Percentiles rank a stretch among this genome's conserved stretches.
phyloP scores from a whole-genome alignment of 2,329 filamentous ascomycete species.

The Xylaria polymorpha region DNA sequence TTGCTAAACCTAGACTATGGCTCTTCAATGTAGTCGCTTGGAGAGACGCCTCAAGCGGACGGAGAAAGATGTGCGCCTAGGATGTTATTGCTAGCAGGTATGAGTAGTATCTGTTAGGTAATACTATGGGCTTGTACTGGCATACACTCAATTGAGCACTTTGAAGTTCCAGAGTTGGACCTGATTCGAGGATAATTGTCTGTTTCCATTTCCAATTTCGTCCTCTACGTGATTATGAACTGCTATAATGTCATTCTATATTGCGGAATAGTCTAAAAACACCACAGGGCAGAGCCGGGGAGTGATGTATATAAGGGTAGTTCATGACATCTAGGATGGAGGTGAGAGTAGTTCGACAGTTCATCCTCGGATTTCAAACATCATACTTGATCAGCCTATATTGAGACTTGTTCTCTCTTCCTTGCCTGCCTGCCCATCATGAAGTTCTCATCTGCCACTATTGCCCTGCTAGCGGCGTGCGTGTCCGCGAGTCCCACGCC shows the following conservation, averaged over 20 bases:
- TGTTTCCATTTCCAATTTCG: conserved; percentile 10
- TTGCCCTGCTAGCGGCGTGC: conserved; percentile 38
- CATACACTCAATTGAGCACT: neutral
- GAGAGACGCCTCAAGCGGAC: conserved; percentile 4
- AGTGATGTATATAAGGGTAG: conserved; percentile 30
- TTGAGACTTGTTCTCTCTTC: conserved; percentile 3
- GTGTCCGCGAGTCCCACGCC: conserved; percentile 41
- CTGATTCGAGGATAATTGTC: conserved; percentile 40
- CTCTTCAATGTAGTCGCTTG: conserved; percentile 4
- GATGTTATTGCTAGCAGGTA: neutral
- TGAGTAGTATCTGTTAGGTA: conserved; percentile 18
- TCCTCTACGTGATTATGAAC: conserved; percentile 4
- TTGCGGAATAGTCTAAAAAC: neutral
- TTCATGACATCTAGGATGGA: neutral
- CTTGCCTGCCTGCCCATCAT: conserved; percentile 33
- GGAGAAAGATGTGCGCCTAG: conserved; percentile 8
- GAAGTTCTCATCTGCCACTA: conserved; percentile 42
- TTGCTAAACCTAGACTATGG: neutral
- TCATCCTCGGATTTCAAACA: neutral
- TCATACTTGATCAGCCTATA: neutral
- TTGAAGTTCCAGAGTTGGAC: neutral
- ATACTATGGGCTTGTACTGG: conserved; percentile 2
- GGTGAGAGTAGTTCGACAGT: conserved; percentile 12
- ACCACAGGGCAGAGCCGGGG: neutral
- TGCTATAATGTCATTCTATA: conserved; percentile 12